Evolutionary conservation across 371 early-diverging fungal genomes (phyloP), one percentile per base, ranked within the genome.

Genomic region (Mortierella sp.): DNA sequence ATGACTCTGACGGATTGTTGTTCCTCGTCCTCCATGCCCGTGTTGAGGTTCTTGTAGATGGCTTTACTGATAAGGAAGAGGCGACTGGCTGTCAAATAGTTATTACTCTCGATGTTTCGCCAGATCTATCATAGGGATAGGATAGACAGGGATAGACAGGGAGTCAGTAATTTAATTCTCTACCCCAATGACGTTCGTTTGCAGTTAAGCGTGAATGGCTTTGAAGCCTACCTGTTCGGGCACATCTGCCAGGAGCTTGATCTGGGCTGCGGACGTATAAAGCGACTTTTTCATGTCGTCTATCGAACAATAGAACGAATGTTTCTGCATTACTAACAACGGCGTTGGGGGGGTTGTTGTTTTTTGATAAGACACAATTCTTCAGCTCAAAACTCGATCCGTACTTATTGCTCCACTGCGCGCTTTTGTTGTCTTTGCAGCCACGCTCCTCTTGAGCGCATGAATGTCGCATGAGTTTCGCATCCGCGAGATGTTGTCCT

Each of bases 231-330:
- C 93, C 86, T 94, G 94, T 56, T 95, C 94, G 7, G 95, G 94
- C 14, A 92, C 93, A 79, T 93, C 93, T 0, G 92, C 94, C 30
- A 95, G 64, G n/a, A 93, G 82, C 61, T 93, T 93, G 50, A 94
- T 89, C 59, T 92, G 86, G 1, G 94, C 90, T 7, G 93, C 94
- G 28, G 91, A 81, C 0, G 89, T 79, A 64, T 92, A 93, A 5
- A 92, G 39, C 9, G 83, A 64, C 55, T 78, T 75, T 49, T 86
- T 87, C 58, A 82, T 83, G 17, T 84, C 83, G 64, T 89, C 92
- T 84, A 79, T 31, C 27, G 7, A 43, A 23, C 6, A 56, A 39
- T 32, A 26, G n/a, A 24, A 53, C 7, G 28, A 14, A 2, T 37
- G 15, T 11, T n/a, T n/a, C n/a, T n/a, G n/a, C n/a, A n/a, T n/a